phyloP scores from a whole-genome alignment of 768 basidiomycete species.

The Tylopilus rubrobrunneus region DNA sequence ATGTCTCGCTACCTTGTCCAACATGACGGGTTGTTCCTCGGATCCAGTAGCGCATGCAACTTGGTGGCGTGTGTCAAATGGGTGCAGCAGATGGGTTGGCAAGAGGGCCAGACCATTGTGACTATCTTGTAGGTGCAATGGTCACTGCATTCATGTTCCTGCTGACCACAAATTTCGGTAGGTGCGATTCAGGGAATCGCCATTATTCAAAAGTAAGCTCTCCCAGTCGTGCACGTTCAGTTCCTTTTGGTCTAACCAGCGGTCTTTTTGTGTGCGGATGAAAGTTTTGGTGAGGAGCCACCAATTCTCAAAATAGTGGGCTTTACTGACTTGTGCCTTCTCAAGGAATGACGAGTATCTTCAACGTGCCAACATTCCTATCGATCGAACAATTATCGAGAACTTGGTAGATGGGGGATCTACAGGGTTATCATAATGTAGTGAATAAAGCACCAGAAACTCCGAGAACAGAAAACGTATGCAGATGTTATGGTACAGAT shows the following conservation, averaged over 20 bases:
- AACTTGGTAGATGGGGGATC: conserved; percentile 30
- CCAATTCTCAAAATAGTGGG: neutral
- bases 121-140: conserved; percentile 69
- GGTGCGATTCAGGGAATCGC: conserved; percentile 86
- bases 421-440: conserved; percentile 6
- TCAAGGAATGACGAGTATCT: conserved; percentile 54
- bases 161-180: conserved; percentile 20
- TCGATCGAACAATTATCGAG: conserved; percentile 39
- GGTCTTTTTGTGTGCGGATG: neutral
- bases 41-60: conserved; percentile 95
- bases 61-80: conserved; percentile 88
- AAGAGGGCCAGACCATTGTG: conserved; percentile 66
- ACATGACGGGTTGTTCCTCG: conserved; percentile 90
- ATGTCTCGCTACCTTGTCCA: conserved; percentile 94
- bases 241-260: neutral
- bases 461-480: conserved; percentile 13
- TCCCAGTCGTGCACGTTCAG: conserved; percentile 9
- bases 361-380: conserved; percentile 36
- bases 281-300: conserved; percentile 47
- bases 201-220: conserved; percentile 84
- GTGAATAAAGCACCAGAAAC: conserved; percentile 6
- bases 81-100: conserved; percentile 65
- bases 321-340: neutral
- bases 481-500: conserved; percentile 30
- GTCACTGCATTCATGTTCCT: neutral